These are phyloP conservation scores for Diaporthe batatas DNA, from an alignment of 2,329 filamentous ascomycete genomes.

Conservation along the genomic window DNA sequence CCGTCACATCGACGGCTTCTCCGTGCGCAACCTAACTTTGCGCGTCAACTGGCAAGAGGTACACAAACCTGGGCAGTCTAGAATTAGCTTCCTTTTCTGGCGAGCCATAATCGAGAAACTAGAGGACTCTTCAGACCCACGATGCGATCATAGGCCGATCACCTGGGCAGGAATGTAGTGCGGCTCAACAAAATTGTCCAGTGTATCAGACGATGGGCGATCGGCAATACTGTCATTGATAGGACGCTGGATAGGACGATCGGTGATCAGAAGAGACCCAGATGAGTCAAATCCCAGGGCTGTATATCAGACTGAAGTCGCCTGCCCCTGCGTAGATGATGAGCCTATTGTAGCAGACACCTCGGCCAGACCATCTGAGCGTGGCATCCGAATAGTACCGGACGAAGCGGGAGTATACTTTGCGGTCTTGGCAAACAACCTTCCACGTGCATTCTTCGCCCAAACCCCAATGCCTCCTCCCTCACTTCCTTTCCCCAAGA, in stretches of 20 bases:
- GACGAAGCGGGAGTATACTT: constrained; percentile 7
- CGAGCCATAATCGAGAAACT: not conserved
- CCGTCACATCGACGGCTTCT: constrained; percentile 9
- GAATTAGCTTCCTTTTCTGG: not conserved
- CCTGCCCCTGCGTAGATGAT: constrained; percentile 21
- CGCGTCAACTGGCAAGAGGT: not conserved
- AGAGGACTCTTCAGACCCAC: not conserved
- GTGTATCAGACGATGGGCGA: constrained; percentile 23
- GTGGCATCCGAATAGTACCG: not conserved
- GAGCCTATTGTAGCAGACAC: constrained; percentile 13
- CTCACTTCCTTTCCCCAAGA: constrained; percentile 1
- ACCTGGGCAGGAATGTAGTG: not conserved
- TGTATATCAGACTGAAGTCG: not conserved
- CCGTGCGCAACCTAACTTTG: not conserved
- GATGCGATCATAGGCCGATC: not conserved
- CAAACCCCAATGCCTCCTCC: not conserved
- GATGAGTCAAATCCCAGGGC: not conserved
- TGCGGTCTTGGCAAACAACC: constrained; percentile 23
- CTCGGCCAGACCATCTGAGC: not conserved
- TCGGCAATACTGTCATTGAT: not conserved
- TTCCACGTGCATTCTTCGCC: not conserved
- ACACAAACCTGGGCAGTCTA: no score
- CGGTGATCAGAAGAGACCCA: not conserved
- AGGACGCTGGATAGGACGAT: constrained; percentile 23
- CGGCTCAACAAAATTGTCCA: not conserved